Conservation (phyloP, 179 eudicot species). For the Beta macrorhiza region DNA sequence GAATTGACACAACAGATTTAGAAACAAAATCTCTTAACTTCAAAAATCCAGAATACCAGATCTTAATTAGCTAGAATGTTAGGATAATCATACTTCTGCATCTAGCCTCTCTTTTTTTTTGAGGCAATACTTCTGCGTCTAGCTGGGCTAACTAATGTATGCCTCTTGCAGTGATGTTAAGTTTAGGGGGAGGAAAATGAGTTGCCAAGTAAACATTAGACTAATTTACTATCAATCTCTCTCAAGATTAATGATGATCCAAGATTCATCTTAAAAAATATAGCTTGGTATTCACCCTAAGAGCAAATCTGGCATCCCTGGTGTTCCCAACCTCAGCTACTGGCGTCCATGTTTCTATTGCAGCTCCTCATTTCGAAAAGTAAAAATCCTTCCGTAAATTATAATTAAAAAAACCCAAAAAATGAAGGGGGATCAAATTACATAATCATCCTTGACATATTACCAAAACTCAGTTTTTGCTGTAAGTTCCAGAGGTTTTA, state of each 20-base stretch:
- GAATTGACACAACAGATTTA: not conserved
- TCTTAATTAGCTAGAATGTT: not conserved
- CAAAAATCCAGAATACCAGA: no score
- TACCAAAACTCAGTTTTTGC: not conserved
- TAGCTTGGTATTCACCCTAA: not conserved
- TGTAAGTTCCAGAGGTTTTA: not conserved
- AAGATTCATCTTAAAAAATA: not conserved
- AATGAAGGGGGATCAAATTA: not conserved
- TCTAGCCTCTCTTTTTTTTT: not conserved
- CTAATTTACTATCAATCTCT: no score
- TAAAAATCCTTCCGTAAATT: not conserved
- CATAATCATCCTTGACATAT: not conserved
- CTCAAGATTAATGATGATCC: not conserved
- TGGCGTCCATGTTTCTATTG: not conserved
- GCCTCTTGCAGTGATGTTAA: not conserved
- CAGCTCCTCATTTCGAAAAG: not conserved
- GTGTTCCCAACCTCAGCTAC: not conserved
- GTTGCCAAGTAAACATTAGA: not conserved
- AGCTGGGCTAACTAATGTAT: not conserved
- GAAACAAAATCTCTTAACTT: not conserved
- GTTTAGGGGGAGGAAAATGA: not conserved
- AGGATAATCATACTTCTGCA: not conserved
- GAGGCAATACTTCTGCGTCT: not conserved
- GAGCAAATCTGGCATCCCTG: not conserved
- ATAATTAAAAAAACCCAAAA: not conserved